Conservation (phyloP, 257 asterid genomes). For the Petunia secreta region DNA sequence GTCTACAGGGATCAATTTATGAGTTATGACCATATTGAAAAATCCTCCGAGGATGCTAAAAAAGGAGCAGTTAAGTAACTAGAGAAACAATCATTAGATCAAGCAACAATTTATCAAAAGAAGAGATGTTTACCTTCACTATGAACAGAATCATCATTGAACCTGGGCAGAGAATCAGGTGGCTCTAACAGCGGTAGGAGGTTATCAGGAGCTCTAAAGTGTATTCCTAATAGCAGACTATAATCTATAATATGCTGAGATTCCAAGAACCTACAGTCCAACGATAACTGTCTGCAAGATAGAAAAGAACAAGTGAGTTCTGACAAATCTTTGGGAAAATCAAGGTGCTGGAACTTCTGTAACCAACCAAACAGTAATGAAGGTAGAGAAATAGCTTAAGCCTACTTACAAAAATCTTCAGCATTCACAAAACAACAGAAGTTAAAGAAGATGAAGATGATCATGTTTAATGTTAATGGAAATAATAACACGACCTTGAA, state of each 20-base stretch:
- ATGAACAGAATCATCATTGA: conserved; percentile 38
- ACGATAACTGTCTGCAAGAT: conserved; percentile 68
- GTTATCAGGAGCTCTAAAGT: conserved; percentile 96
- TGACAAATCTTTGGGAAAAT: no score
- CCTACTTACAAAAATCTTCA: no score
- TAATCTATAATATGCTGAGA: conserved; percentile 89
- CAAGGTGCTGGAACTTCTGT: not conserved
- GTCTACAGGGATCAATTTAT: no score
- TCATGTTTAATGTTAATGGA: no score
- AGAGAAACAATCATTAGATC: not conserved
- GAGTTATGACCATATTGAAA: no score
- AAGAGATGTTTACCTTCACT: conserved; percentile 54
- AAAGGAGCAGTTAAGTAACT: conserved; percentile 4
- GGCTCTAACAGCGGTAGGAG: conserved; percentile 62
- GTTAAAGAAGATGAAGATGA: no score
- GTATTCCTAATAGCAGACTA: conserved; percentile 92
- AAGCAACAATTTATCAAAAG: conserved; percentile 9
- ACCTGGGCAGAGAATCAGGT: conserved; percentile 53
- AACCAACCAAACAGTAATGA: conserved; percentile 20
- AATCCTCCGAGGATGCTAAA: not conserved
- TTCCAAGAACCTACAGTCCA: conserved; percentile 79
- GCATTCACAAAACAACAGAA: no score
- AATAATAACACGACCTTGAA: no score
- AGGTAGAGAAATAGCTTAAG: not conserved
- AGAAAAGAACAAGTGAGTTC: not conserved